These are phyloP conservation scores for Stropharia rugosoannulata DNA, from an alignment of 768 basidiomycete species.

Conservation along the genomic window DNA sequence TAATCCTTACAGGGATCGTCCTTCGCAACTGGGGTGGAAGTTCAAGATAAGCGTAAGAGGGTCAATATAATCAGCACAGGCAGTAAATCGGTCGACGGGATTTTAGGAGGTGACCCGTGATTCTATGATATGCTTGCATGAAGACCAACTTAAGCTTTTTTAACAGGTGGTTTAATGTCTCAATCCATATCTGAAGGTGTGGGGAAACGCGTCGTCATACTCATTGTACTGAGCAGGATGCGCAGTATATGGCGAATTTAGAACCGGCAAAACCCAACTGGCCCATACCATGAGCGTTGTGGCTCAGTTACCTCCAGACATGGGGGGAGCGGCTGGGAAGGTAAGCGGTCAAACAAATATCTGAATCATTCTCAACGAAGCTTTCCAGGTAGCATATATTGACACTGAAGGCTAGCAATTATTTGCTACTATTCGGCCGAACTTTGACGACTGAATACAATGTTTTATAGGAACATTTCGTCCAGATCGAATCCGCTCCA, in stretches of 20 bases:
- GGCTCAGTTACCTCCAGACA: slow-evolving; percentile 83
- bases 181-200: slow-evolving; percentile 92
- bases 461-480: slow-evolving; percentile 76
- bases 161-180: slow-evolving; percentile 80
- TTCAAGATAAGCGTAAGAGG: slow-evolving; percentile 81
- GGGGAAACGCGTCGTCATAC: background rate
- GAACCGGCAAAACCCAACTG: slow-evolving; percentile 94
- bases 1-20: slow-evolving; percentile 70
- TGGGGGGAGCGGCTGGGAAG: slow-evolving; percentile 91
- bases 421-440: background rate
- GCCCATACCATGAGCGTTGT: slow-evolving; percentile 95
- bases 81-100: slow-evolving; percentile 86
- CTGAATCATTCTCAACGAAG: background rate
- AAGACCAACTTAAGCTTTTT: background rate
- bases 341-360: slow-evolving; percentile 30
- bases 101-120: slow-evolving; percentile 72
- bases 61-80: slow-evolving; percentile 89
- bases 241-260: slow-evolving; percentile 91
- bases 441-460: background rate
- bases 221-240: background rate
- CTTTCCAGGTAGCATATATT: slow-evolving; percentile 78
- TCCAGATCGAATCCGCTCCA: slow-evolving; percentile 87
- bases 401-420: slow-evolving; percentile 71
- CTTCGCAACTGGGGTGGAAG: slow-evolving; percentile 88
- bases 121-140: background rate